Base-by-base conservation (phyloP, 23 red algal genomes). In the Cyanidium caldarium region DNA sequence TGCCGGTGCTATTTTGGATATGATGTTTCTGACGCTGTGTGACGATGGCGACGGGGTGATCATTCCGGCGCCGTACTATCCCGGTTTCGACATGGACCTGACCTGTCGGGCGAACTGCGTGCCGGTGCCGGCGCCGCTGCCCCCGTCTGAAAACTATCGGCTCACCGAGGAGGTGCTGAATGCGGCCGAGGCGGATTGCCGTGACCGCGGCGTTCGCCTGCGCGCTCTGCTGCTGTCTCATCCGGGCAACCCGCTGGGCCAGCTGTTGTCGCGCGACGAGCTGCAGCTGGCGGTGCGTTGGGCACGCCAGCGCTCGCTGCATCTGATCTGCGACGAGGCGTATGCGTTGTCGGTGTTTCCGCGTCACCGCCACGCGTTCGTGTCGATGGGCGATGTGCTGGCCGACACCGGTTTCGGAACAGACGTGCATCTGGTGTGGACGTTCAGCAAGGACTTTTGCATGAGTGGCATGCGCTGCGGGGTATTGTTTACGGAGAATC, bases 201-300 rank as follows among this genome's bases (percentile, higher is more conserved):
- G 51, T 28, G 51, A 16, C 10, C 46, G 43, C 40, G 65, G 61
- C 2, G 41, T 34, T 19, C 71, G 82, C 10, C 42, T 79, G 23
- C 68, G 79, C 12, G 72, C 87, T 45, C 44, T 95, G 17, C 46
- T 95, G 29, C 72, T 95, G 17, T 83, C 87, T 44, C 46, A 68
- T 5, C 90, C 90, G 21, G 82, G 86, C 43, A 95, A 95, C 39
- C 90, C 90, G 26, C 78, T 73, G 40, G 90, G 90, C 16, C 87
- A 95, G 45, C 73, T 95, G 29, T 87, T 95, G 33, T 61, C 75
- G 0, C 73, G 21, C 2, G 83, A 78, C n/a, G 90, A 95, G 66
- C 37, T 70, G 21, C 25, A 45, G 14, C 68, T 78, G 15, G 35
- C 86, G 0, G 83, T 82, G 20, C 3, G 26, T 19, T 94, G 89